Evolutionary conservation across 352 stramenopile genomes (phyloP).

Genomic region (Globisporangium yorkense): DNA sequence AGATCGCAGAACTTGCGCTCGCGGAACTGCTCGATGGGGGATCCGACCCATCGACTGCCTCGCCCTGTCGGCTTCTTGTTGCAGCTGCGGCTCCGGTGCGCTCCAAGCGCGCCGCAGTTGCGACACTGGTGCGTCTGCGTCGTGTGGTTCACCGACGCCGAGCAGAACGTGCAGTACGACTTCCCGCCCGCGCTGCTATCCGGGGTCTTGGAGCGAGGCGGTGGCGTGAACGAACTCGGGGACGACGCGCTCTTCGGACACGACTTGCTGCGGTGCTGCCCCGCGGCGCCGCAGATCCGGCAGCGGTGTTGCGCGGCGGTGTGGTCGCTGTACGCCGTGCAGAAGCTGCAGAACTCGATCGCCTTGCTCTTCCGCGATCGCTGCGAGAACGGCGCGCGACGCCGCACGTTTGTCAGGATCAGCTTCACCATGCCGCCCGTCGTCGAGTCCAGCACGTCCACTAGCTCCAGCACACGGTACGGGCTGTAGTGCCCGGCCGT

Average conservation of each 20-base stretch:
- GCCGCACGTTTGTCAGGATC: slow-evolving; percentile 63
- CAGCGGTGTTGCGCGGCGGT: slow-evolving; percentile 58
- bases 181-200: slow-evolving; percentile 19
- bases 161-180: slow-evolving; percentile 59
- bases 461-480: slow-evolving; percentile 66
- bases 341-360: slow-evolving; percentile 69
- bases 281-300: slow-evolving; percentile 46
- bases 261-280: slow-evolving; percentile 54
- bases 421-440: slow-evolving; percentile 72
- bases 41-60: slow-evolving; percentile 40
- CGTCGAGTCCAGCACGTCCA: slow-evolving; percentile 71
- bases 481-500: slow-evolving; percentile 27
- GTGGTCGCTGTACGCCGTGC: slow-evolving; percentile 61
- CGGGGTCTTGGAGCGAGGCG: slow-evolving; percentile 4
- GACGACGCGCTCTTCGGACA: slow-evolving; percentile 26
- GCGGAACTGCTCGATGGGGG: slow-evolving; percentile 25
- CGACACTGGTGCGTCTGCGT: slow-evolving; percentile 59
- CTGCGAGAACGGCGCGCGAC: slow-evolving; percentile 35
- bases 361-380: slow-evolving; percentile 20
- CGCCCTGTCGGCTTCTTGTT: slow-evolving; percentile 14
- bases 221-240: slow-evolving; percentile 13
- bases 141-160: slow-evolving; percentile 40
- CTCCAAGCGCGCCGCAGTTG: slow-evolving; percentile 40
- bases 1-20: slow-evolving; percentile 54
- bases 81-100: slow-evolving; percentile 55